phyloP scores from a whole-genome alignment of 257 asterid species.

The Avicennia marina region DNA sequence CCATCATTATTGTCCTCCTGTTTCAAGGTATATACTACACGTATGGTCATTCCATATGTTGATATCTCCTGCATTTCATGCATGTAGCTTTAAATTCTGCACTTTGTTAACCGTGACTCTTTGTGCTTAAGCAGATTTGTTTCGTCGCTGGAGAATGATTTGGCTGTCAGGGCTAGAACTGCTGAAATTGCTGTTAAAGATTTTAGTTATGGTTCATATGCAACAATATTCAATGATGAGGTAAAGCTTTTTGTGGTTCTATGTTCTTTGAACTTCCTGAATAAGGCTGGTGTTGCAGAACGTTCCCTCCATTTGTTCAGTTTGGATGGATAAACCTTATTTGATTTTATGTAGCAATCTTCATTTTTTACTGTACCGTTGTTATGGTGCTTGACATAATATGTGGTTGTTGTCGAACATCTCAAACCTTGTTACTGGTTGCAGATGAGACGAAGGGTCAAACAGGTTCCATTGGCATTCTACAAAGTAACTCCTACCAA shows the following conservation, averaged over 20 bases:
- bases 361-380: background rate
- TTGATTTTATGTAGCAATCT: background rate
- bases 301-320: background rate
- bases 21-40: constrained; percentile 87
- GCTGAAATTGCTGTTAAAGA: constrained; percentile 78
- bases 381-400: background rate
- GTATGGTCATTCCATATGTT: no score
- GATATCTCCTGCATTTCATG: background rate
- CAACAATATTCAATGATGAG: constrained; percentile 75
- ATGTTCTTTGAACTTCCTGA: background rate
- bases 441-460: constrained; percentile 85
- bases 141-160: constrained; percentile 73
- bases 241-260: constrained; percentile 25
- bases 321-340: no score
- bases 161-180: constrained; percentile 61
- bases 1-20: constrained; percentile 83
- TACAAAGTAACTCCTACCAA: constrained; percentile 64
- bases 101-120: background rate
- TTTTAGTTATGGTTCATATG: constrained; percentile 82
- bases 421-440: no score
- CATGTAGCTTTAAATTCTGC: background rate
- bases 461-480: constrained; percentile 90
- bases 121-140: constrained; percentile 50
- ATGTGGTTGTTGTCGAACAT: background rate
- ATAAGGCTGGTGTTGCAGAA: background rate